phyloP scores from a whole-genome alignment of 2,329 filamentous ascomycete species.

The Salinomyces thailandicus region DNA sequence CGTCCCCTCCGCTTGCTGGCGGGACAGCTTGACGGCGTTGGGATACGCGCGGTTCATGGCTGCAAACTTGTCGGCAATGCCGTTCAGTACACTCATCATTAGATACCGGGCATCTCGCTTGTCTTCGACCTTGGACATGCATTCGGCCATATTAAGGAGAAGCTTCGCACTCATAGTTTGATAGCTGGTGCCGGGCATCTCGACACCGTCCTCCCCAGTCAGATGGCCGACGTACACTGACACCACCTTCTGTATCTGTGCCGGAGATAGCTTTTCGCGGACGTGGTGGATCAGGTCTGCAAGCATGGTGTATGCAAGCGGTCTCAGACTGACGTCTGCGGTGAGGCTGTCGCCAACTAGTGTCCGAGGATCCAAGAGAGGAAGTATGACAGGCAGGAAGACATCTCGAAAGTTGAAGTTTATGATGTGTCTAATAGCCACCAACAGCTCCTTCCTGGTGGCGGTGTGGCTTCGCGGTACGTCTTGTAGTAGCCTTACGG shows the following conservation, averaged over 20 bases:
- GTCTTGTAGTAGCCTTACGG: constrained; percentile 83
- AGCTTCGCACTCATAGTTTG: constrained; percentile 99
- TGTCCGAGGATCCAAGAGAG: constrained; percentile 85
- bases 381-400: constrained; percentile 88
- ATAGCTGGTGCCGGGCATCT: constrained; percentile 79
- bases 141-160: constrained; percentile 94
- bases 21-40: constrained; percentile 88
- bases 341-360: constrained; percentile 92
- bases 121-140: constrained; percentile 85
- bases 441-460: constrained; percentile 85
- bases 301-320: constrained; percentile 94
- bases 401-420: constrained; percentile 98
- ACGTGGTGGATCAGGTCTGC: constrained; percentile 97
- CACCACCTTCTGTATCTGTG: constrained; percentile 90
- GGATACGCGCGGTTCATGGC: constrained; percentile 94
- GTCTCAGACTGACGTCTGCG: constrained; percentile 91
- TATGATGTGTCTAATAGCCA: constrained; percentile 95
- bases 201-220: constrained; percentile 65
- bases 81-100: constrained; percentile 92
- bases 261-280: constrained; percentile 72
- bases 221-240: constrained; percentile 95
- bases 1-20: constrained; percentile 44
- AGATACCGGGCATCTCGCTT: constrained; percentile 93
- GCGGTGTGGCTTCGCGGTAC: constrained; percentile 90
- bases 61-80: constrained; percentile 95